Evolutionary conservation across 352 stramenopile species (phyloP), one percentile per base, ranked within the genome.

Genomic region (Achlya hypogyna): DNA sequence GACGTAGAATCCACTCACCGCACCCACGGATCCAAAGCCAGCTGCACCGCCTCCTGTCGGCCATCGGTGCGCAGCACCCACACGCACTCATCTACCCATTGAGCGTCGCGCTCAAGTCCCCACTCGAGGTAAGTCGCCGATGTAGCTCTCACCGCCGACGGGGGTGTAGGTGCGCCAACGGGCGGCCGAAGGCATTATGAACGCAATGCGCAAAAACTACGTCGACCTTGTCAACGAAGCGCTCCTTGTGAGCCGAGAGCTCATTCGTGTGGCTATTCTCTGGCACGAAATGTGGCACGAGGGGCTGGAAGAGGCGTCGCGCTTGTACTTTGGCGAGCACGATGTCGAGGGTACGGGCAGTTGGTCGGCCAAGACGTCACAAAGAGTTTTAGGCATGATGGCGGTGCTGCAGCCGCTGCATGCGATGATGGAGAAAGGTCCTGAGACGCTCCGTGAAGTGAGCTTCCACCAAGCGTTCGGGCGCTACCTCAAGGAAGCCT

Each of bases 271-370:
- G 12, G 96, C 97, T 23, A 98, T 99, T 70, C 75, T 99, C 51
- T 99, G 97, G 97, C 84, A 98, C 64, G 97, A 99, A 73, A 89
- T 97, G 72, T 99, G 97, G 97, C 96, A 98, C 62, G 93, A 98
- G 77, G 95, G 91, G 0, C 80, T 99, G 0, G 97, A 99, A 70
- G 93, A 99, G 74, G 97, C 97, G 5, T 98, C 88, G 29, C 79
- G 95, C 4, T 72, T 98, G 47, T 96, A 98, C 76, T 99, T 99
- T 77, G 93, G 87, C 18, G 91, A 99, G 70, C 89, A 93, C n/a
- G 96, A 99, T 78, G 83, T 99, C 5, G 86, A 96, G 25, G 96
- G 51, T 56, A 56, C 6, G 14, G 28, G 6, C 14, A 54, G 18
- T 51, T 51, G 18, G 42, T 51, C n/a, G n/a, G n/a, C 38, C n/a